These are phyloP conservation scores for Volvariella volvacea DNA, from an alignment of 1,284 basidiomycete genomes.

Conservation along the genomic window DNA sequence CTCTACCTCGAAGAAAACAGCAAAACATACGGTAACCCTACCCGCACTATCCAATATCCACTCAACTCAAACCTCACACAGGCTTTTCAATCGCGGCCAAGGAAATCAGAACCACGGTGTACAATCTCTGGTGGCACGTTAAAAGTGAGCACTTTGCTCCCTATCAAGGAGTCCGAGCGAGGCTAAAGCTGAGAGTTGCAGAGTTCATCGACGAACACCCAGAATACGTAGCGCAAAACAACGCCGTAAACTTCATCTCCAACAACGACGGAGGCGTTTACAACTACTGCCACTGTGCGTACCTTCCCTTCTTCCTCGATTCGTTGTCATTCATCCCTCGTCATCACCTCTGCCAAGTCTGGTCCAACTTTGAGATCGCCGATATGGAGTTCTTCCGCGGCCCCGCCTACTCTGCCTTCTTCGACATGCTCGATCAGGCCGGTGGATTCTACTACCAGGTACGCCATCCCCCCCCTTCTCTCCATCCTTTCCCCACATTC, in stretches of 20 bases:
- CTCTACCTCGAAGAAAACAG: background rate
- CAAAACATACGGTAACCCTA: background rate
- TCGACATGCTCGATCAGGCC: conserved; percentile 64
- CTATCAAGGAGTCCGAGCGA: background rate
- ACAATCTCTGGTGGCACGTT: conserved; percentile 19
- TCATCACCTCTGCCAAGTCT: conserved; percentile 38
- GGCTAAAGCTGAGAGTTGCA: conserved; percentile 4
- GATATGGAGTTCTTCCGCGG: conserved; percentile 73
- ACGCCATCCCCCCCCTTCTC: background rate
- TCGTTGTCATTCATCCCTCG: background rate
- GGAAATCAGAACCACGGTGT: background rate
- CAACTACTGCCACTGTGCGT: conserved; percentile 73
- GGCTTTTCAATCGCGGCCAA: background rate
- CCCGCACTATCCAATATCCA: background rate
- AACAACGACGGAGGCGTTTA: conserved; percentile 60
- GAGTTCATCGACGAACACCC: conserved; percentile 37
- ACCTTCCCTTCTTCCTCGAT: background rate
- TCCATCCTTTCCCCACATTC: background rate
- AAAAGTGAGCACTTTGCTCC: conserved; percentile 12
- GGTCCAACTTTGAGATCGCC: conserved; percentile 83
- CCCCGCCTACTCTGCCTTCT: conserved; percentile 70
- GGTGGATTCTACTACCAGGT: conserved; percentile 83
- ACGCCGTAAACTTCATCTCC: conserved; percentile 63
- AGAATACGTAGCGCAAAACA: conserved; percentile 54
- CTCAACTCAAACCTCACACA: background rate